phyloP scores from a whole-genome alignment of 2,329 filamentous ascomycete genomes.

The Fusarium odoratissimum region DNA sequence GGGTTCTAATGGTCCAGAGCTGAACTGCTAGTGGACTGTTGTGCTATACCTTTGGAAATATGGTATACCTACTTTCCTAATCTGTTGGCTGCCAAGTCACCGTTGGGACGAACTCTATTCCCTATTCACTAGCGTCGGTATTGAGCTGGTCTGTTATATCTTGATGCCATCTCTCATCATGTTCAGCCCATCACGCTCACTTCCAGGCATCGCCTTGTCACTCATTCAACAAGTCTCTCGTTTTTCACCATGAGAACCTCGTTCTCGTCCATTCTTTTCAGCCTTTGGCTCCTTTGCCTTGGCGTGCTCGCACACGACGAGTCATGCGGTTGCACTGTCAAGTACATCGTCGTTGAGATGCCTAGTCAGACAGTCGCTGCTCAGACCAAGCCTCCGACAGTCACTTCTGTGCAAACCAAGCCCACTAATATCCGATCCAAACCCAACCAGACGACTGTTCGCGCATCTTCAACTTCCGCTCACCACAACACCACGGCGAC shows the following conservation, averaged over 20 bases:
- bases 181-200: background rate
- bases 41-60: background rate
- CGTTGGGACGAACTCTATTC: conserved; percentile 12
- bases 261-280: conserved; percentile 28
- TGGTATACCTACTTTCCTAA: conserved; percentile 16
- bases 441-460: conserved; percentile 2
- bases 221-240: background rate
- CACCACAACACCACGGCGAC: conserved; percentile 13
- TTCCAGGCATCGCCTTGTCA: conserved; percentile 8
- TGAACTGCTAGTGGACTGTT: background rate
- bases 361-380: background rate
- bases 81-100: conserved; percentile 14
- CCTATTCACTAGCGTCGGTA: background rate
- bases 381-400: background rate
- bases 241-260: conserved; percentile 14
- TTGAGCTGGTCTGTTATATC: background rate
- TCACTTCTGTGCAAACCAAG: background rate
- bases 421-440: background rate
- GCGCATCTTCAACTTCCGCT: background rate
- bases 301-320: background rate
- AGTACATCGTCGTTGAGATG: conserved; percentile 21
- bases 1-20: background rate
- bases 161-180: background rate
- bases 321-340: conserved; percentile 21
- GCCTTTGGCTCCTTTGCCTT: conserved; percentile 8